Conservation (phyloP, 352 stramenopile genomes). For the Pythium grandisporangium region DNA sequence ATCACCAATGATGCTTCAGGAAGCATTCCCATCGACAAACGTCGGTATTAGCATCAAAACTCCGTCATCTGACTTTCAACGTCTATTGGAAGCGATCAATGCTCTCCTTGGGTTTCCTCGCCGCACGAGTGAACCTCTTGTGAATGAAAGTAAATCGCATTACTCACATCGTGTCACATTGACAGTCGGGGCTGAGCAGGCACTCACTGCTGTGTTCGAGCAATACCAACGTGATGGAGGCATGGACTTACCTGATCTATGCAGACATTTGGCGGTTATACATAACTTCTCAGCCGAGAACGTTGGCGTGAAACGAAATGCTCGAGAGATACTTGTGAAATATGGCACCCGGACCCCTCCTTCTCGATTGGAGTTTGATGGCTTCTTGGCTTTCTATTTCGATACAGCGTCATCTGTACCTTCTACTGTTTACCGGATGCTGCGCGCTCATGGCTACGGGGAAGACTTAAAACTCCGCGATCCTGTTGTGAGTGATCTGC, state of each 20-base stretch:
- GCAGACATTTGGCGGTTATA: constrained; percentile 62
- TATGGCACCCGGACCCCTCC: constrained; percentile 41
- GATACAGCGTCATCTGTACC: constrained; percentile 61
- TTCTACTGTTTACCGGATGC: constrained; percentile 74
- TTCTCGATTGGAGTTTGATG: constrained; percentile 51
- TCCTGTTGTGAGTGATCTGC: constrained; percentile 16
- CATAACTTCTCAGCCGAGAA: constrained; percentile 41
- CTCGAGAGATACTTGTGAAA: constrained; percentile 51
- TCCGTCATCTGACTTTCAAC: constrained; percentile 80
- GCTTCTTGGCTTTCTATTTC: constrained; percentile 78
- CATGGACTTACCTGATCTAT: constrained; percentile 49
- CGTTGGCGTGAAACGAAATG: constrained; percentile 53
- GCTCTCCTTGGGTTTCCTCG: constrained; percentile 70
- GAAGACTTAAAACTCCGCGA: constrained; percentile 60
- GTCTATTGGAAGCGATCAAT: constrained; percentile 83
- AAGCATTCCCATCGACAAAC: constrained; percentile 61
- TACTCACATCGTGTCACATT: constrained; percentile 62
- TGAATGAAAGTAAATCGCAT: constrained; percentile 55
- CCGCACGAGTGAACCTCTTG: constrained; percentile 46
- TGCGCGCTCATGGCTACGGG: constrained; percentile 73
- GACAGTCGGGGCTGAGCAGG: constrained; percentile 63
- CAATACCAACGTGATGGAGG: constrained; percentile 37
- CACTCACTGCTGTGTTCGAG: constrained; percentile 70
- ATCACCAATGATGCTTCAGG: constrained; percentile 42
- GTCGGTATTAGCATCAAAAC: too few relatives aligned